phyloP scores from a whole-genome alignment of 495 filamentous ascomycete species.

The Extremus antarcticus region DNA sequence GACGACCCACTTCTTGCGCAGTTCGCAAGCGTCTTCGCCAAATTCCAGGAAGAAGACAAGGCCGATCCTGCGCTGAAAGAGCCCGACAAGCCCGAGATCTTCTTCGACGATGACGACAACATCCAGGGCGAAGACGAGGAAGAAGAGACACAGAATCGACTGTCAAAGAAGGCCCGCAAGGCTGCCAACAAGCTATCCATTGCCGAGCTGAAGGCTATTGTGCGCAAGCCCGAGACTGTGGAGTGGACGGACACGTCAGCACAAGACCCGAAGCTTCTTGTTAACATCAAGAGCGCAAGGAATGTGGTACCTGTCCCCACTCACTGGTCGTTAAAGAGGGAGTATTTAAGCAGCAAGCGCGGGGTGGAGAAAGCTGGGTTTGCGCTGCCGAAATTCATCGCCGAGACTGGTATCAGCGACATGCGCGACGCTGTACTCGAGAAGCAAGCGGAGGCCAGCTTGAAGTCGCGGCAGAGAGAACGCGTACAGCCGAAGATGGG shows the following conservation, averaged over 20 bases:
- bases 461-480: conserved; percentile 94
- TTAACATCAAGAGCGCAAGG: conserved; percentile 87
- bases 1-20: conserved; percentile 70
- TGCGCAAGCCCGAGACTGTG: conserved; percentile 83
- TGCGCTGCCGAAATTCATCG: conserved; percentile 88
- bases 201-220: conserved; percentile 86
- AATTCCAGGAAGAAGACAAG: conserved; percentile 45
- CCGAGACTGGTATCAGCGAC: conserved; percentile 92
- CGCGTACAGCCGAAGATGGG: conserved; percentile 94
- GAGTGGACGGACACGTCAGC: conserved; percentile 98
- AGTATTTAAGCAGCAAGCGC: conserved; percentile 91
- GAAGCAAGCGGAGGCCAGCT: conserved; percentile 77
- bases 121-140: conserved; percentile 80
- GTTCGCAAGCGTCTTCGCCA: conserved; percentile 69
- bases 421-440: conserved; percentile 96
- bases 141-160: conserved; percentile 53
- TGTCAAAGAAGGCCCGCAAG: conserved; percentile 92
- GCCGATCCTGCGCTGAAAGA: conserved; percentile 53
- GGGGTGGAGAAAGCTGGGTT: conserved; percentile 94
- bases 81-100: conserved; percentile 76
- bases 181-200: conserved; percentile 83
- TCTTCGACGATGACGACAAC: conserved; percentile 76
- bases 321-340: conserved; percentile 91
- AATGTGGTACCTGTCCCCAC: conserved; percentile 91
- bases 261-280: conserved; percentile 74